Base-by-base conservation (phyloP, 495 filamentous ascomycete species). In the Neurospora terricola region DNA sequence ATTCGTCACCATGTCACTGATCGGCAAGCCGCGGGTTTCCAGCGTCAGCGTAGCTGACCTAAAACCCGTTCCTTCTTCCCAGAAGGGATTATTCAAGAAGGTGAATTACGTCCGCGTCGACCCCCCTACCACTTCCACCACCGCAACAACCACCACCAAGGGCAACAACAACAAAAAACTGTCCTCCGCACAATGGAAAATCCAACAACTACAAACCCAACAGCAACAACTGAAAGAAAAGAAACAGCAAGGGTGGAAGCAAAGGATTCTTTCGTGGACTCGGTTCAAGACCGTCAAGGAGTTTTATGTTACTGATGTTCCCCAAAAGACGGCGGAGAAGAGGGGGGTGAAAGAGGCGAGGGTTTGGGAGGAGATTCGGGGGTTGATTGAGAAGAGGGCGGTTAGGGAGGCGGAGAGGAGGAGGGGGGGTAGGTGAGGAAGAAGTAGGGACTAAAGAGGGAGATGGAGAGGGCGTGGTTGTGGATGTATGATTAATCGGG, bases 1-100 rank as follows among this genome's bases (percentile, higher is more conserved):
- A 38, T 81, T 96, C 48, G 91, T 87, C 21, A 94, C 91, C 16
- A 90, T 94, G 84, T 90, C 88, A 34, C 83, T 91, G 66, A 84
- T 88, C 73, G 89, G 89, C 48, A 84, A 84, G 78, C 87, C 88
- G 18, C 82, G 84, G 59, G 78, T 84, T 27, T 85, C 78, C 72
- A 80, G 78, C 12, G 80, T 89, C 73, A 81, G 75, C 38, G 69
- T 90, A 0, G 76, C 79, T 34, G 89, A 91, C 34, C 79, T 93
- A 54, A 74, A 72, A 59, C 80, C 85, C n/a, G 76, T 75, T 7
- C 80, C 76, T 34, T 66, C 54, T 12, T 27, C 14, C 54, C 62
- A 71, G 77, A 34, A 27, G 7, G 27, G 27, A 3, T 62, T 8
- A 6, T 62, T 62, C 12, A 34, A 30, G 27, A 34, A 4, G 23